Evolutionary conservation across 495 filamentous ascomycete species (phyloP), one percentile per base, ranked within the genome.

Genomic region (Daldinia grandis): DNA sequence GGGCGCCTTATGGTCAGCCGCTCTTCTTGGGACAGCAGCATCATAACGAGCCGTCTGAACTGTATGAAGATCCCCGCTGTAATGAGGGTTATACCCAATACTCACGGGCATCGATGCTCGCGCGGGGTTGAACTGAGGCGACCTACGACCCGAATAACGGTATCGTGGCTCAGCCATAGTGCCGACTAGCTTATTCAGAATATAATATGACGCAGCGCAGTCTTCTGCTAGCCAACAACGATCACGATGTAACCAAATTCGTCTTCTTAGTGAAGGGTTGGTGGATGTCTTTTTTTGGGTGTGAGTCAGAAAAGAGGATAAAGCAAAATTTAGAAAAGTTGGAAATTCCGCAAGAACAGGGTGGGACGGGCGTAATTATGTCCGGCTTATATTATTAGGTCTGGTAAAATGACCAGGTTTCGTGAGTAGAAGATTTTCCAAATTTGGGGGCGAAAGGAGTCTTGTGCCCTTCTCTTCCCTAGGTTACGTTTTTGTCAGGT

Each of bases 111-210:
- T 72, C 38, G 83, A 84, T 38, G 78, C 74, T 38, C 83, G 80
- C 62, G 81, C 82, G 58, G 82, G 81, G 73, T 83, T 85, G 30
- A 80, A 68, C 27, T 73, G 70, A 64, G 82, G 81, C 44, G 83
- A 84, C 35, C 79, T 78, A 58, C 83, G 74, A 65, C 78, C 78
- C 50, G 76, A 28, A 19, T 79, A 63, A 5, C 74, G 76, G 64
- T 75, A 72, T 68, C 79, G 79, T 64, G 76, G 81, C 68, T 84
- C 83, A 73, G 79, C 62, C 82, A 84, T 84, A 37, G 60, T 83
- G 65, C 73, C 68, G 75, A 31, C 19, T 53, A 31, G 55, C 14
- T 57, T 51, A 37, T 67, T 40, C 42, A 33, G 24, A 55, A 10
- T 61, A 58, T 55, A 17, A 57, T 57, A 68, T 61, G 40, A 60